Base-by-base conservation (phyloP, 768 basidiomycete genomes). In the Omphalotus guepiniiformis region DNA sequence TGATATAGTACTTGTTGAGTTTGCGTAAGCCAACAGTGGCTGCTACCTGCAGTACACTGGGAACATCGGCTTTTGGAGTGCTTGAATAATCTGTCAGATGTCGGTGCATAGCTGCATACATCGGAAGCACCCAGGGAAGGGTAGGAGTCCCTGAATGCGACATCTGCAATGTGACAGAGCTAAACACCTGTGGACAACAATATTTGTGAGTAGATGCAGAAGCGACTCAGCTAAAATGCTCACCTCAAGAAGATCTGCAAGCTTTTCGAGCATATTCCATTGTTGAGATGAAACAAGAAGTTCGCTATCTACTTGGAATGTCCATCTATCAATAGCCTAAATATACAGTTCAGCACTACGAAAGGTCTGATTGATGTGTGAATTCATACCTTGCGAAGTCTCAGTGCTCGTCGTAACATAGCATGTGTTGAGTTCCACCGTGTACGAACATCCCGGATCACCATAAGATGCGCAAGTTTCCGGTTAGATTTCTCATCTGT, bases 371-470 rank as follows among this genome's bases (percentile, higher is more conserved):
- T n/a, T 19, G 4, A 42, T 15, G 26, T 19, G 16, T 28, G 25
- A 6, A 47, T 38, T 18, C 57, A 19, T 39, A 66, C 67, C 42
- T 68, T 47, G 41, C 49, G 47, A 0, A 63, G 48, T 0, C 59
- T 28, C 6, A 50, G 45, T 2, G 58, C 67, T 3, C 58, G 60
- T 8, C 50, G 26, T 30, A 67, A 63, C 64, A 67, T 67, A 1
- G 61, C 61, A 43, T 69, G 61, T 13, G 63, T 69, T 22, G 55
- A 68, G 46, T 68, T 66, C 68, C 66, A 68, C 6, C 63, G 46
- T 0, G 63, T 70, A 2, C 39, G 42, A 23, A 69, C 58, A 55
- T 71, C 66, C 4, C 57, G 55, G 5, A 68, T 55, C 8, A 63
- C 62, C 58, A 63, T 61, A 6, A 67, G 51, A 18, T 29, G 26